Evolutionary conservation across 2,329 filamentous ascomycete species (phyloP).

Genomic region (Hyphodiscus sp.): DNA sequence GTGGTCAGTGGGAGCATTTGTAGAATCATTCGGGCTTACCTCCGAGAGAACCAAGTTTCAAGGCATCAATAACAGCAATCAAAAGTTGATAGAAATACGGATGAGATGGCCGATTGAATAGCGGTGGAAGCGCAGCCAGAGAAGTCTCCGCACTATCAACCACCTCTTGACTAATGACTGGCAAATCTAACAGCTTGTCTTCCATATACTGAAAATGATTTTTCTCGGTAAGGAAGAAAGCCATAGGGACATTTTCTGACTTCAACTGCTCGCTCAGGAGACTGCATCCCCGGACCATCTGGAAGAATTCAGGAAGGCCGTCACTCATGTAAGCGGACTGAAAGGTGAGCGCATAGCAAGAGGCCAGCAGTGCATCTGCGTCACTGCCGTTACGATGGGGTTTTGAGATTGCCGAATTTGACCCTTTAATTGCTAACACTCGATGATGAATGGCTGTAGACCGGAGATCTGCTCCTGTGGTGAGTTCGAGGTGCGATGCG

Average conservation of each 20-base stretch:
- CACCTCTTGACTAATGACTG: slow-evolving; percentile 40
- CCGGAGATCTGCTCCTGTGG: slow-evolving; percentile 28
- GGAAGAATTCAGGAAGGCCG: slow-evolving; percentile 54
- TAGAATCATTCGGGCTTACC: slow-evolving; percentile 7
- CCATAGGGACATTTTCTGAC: slow-evolving; percentile 43
- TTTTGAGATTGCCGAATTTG: slow-evolving; percentile 48
- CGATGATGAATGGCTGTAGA: slow-evolving; percentile 55
- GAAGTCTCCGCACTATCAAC: slow-evolving; percentile 40
- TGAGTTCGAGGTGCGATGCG: slow-evolving; percentile 57
- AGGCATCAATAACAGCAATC: slow-evolving; percentile 35
- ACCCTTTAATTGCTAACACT: slow-evolving; percentile 55
- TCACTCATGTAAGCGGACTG: slow-evolving; percentile 52
- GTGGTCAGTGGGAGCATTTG: neutral
- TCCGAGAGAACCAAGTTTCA: slow-evolving; percentile 19
- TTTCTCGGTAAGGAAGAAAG: slow-evolving; percentile 39
- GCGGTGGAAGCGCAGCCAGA: slow-evolving; percentile 36
- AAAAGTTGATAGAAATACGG: slow-evolving; percentile 35
- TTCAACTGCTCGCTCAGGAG: slow-evolving; percentile 50
- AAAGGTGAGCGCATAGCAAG: slow-evolving; percentile 53
- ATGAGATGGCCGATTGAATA: slow-evolving; percentile 34
- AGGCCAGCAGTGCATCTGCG: slow-evolving; percentile 52
- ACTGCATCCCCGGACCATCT: slow-evolving; percentile 50
- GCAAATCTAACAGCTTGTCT: slow-evolving; percentile 40
- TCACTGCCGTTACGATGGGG: slow-evolving; percentile 40
- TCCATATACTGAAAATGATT: slow-evolving; percentile 37